phyloP scores from a whole-genome alignment of 78 protist species.

The Emiliania huxleyi region DNA sequence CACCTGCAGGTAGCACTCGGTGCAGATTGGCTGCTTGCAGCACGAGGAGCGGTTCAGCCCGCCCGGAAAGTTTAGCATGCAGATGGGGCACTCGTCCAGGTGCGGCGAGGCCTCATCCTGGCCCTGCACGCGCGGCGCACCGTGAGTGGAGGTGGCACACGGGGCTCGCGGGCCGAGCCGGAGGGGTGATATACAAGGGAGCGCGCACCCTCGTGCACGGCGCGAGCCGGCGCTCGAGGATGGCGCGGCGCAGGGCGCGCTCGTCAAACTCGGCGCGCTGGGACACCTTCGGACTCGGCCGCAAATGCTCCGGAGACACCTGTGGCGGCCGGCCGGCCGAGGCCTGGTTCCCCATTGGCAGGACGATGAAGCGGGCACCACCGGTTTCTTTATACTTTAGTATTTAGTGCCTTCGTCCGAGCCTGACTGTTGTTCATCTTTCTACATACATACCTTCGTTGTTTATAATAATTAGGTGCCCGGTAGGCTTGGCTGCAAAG shows the following conservation, averaged over 20 bases:
- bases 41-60: slow-evolving; percentile 42
- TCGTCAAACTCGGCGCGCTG: background rate
- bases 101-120: background rate
- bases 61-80: slow-evolving; percentile 39
- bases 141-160: no score
- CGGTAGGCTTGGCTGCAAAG: no score
- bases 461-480: no score
- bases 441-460: no score
- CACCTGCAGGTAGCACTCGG: slow-evolving; percentile 46
- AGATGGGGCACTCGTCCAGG: slow-evolving; percentile 33
- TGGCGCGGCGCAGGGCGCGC: background rate
- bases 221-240: slow-evolving; percentile 20
- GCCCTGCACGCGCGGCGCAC: no score
- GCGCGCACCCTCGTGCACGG: slow-evolving; percentile 4
- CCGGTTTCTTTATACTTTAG: no score
- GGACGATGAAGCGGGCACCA: no score
- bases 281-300: background rate
- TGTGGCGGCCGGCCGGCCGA: background rate
- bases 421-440: no score
- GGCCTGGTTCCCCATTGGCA: background rate
- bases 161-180: no score
- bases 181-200: no score
- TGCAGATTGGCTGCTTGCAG: slow-evolving; percentile 36
- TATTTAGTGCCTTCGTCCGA: no score
- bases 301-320: background rate